Percentiles rank a stretch among this genome's conserved stretches.
phyloP scores from a whole-genome alignment of 1,284 basidiomycete genomes.

The Pascua guehoae region DNA sequence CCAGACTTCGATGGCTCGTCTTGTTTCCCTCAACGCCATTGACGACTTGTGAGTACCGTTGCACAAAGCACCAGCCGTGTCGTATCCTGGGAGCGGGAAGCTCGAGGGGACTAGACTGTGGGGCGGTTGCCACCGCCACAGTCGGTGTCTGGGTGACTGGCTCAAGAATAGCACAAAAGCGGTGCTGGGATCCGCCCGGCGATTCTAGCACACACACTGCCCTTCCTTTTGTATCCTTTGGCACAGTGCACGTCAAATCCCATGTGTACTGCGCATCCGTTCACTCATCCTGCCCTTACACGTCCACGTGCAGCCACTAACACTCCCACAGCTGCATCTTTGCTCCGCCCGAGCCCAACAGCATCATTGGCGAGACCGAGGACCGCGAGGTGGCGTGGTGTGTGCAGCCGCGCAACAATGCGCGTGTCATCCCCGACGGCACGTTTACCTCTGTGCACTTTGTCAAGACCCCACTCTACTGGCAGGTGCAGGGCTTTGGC shows the following conservation, averaged over 20 bases:
- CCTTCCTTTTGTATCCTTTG: too few species aligned
- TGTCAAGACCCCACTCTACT: slow-evolving; percentile 54
- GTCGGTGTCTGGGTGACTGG: too few species aligned
- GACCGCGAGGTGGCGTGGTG: slow-evolving; percentile 56
- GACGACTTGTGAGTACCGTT: slow-evolving; percentile 47
- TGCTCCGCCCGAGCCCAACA: slow-evolving; percentile 51
- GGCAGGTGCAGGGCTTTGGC: slow-evolving; percentile 51
- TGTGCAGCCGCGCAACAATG: slow-evolving; percentile 55
- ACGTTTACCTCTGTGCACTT: slow-evolving; percentile 53
- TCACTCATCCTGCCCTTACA: too few species aligned
- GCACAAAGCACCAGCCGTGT: too few species aligned
- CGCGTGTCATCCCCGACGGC: slow-evolving; percentile 54
- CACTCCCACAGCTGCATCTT: slow-evolving; percentile 47
- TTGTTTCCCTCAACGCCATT: slow-evolving; percentile 47
- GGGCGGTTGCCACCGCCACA: too few species aligned
- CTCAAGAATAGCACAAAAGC: too few species aligned
- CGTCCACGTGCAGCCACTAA: background rate
- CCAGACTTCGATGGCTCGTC: slow-evolving; percentile 45
- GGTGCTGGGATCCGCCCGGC: too few species aligned
- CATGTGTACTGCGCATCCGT: too few species aligned
- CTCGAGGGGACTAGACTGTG: too few species aligned
- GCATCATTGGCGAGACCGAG: slow-evolving; percentile 55
- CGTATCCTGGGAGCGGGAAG: too few species aligned
- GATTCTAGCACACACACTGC: too few species aligned
- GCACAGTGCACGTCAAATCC: too few species aligned